These are phyloP conservation scores for Endogone sp. DNA, from an alignment of 192 early-diverging fungal genomes.

Conservation along the genomic window DNA sequence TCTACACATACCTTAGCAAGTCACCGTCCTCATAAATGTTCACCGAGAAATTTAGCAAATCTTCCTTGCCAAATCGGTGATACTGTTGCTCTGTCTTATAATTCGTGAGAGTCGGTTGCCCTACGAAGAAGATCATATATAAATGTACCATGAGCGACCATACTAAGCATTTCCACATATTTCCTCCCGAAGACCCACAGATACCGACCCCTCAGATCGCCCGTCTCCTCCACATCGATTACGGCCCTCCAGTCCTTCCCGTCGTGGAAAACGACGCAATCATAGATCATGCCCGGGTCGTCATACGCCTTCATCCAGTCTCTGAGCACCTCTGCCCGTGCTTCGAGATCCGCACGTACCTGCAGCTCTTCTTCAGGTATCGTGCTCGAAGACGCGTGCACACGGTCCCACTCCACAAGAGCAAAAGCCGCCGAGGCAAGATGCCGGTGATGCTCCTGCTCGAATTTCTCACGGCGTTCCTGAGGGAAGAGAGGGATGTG, in stretches of 20 bases:
- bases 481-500: slow-evolving; percentile 10
- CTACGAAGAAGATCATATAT: slow-evolving; percentile 12
- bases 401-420: slow-evolving; percentile 42
- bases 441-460: slow-evolving; percentile 38
- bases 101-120: slow-evolving; percentile 60
- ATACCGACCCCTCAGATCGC: slow-evolving; percentile 61
- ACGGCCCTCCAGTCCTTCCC: slow-evolving; percentile 85
- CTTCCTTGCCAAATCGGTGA: slow-evolving; percentile 67
- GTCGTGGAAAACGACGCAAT: slow-evolving; percentile 86
- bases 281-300: slow-evolving; percentile 75
- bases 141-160: background rate
- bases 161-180: background rate
- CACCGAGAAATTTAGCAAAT: slow-evolving; percentile 83
- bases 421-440: slow-evolving; percentile 39
- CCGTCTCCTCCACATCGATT: slow-evolving; percentile 70
- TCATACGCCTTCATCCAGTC: slow-evolving; percentile 54
- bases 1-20: slow-evolving; percentile 59
- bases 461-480: slow-evolving; percentile 45
- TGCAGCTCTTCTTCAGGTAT: slow-evolving; percentile 34
- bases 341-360: slow-evolving; percentile 54
- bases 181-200: background rate
- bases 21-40: slow-evolving; percentile 90
- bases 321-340: slow-evolving; percentile 63
- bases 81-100: slow-evolving; percentile 72
- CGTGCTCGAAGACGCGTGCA: slow-evolving; percentile 20